These are phyloP conservation scores for Chytridium lagenaria DNA, from an alignment of 371 early-diverging fungal genomes.

Conservation along the genomic window DNA sequence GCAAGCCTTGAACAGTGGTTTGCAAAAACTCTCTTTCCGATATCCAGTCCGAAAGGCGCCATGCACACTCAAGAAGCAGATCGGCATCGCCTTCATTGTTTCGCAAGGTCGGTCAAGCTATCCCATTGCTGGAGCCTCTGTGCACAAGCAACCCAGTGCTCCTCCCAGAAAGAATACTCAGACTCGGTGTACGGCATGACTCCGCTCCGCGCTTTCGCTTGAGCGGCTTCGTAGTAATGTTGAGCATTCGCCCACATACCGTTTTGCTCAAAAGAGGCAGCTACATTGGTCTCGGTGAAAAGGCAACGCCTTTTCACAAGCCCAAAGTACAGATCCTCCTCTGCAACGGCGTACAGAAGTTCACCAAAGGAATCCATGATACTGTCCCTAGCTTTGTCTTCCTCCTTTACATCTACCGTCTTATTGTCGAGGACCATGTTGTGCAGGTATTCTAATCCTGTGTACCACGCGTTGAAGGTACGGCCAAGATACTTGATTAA, in stretches of 20 bases:
- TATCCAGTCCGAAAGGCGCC: conserved; percentile 92
- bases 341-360: conserved; percentile 76
- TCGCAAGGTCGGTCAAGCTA: conserved; percentile 88
- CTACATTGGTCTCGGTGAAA: conserved; percentile 95
- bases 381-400: conserved; percentile 85
- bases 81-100: conserved; percentile 86
- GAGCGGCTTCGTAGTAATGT: conserved; percentile 91
- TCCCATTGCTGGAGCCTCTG: conserved; percentile 99
- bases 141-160: conserved; percentile 93
- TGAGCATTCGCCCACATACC: conserved; percentile 96
- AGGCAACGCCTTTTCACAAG: conserved; percentile 91
- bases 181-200: conserved; percentile 92
- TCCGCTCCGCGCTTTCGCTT: conserved; percentile 88
- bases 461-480: conserved; percentile 91
- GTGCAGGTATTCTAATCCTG: conserved; percentile 78
- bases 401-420: conserved; percentile 64
- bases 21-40: conserved; percentile 77
- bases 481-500: conserved; percentile 91
- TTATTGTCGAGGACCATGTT: conserved; percentile 34
- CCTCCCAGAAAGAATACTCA: conserved; percentile 97
- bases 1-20: conserved; percentile 63
- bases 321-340: conserved; percentile 92
- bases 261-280: conserved; percentile 92
- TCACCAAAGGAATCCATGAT: conserved; percentile 89
- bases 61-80: conserved; percentile 85